Conservation (phyloP, 139 green algal species). For the Micractinium sp. region DNA sequence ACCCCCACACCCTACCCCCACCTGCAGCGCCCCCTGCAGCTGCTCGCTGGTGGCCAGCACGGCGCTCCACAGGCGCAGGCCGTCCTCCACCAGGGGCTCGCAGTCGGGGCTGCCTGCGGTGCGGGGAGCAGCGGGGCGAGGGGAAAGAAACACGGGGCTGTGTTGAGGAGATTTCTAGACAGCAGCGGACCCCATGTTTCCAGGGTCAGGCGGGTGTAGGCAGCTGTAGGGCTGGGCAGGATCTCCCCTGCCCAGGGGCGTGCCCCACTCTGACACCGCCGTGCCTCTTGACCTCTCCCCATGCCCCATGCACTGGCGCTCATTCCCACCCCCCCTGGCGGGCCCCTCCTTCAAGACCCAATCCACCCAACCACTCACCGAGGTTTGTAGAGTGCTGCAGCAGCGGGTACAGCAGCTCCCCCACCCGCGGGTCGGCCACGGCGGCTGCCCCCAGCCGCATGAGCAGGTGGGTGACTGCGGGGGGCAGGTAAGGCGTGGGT, state of each 20-base stretch:
- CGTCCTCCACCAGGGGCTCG: conserved; percentile 75
- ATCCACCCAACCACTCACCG: background rate
- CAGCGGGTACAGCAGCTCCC: conserved; percentile 70
- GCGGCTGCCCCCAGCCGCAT: conserved; percentile 60
- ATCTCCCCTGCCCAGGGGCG: too few species aligned
- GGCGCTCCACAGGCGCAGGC: conserved; percentile 43
- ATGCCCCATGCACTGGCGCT: too few species aligned
- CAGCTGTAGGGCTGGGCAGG: too few species aligned
- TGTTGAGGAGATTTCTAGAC: too few species aligned
- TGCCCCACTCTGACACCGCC: too few species aligned
- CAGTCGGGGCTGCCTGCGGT: conserved; percentile 44
- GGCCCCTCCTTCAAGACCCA: too few species aligned
- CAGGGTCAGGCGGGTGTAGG: too few species aligned
- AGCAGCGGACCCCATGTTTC: too few species aligned
- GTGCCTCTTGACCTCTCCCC: too few species aligned
- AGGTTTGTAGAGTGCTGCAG: conserved; percentile 63
- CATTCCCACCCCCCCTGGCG: too few species aligned
- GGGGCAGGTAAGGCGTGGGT: background rate
- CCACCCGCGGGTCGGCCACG: conserved; percentile 51
- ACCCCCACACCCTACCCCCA: background rate
- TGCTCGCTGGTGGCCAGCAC: conserved; percentile 30
- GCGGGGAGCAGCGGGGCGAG: background rate
- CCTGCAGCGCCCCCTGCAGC: conserved; percentile 48
- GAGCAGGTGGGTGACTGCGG: conserved; percentile 69
- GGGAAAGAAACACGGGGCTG: background rate